Evolutionary conservation across 441 rosid species (phyloP), one percentile per base, ranked within the genome.

Genomic region (Pelargonium fulgidum): DNA sequence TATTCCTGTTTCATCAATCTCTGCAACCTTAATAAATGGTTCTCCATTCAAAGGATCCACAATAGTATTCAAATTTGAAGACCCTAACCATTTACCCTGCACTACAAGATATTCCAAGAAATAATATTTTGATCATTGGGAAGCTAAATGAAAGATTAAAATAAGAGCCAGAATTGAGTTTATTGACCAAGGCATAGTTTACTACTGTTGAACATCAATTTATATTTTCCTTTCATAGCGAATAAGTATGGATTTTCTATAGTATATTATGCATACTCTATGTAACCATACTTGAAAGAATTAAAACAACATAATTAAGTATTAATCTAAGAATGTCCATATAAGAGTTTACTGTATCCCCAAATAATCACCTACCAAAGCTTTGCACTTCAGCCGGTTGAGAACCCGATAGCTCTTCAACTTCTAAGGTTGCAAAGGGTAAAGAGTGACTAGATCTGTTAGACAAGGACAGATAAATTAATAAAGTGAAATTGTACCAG

Each of bases 21-120:
- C 96, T 70, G 96, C 90, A 76, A 90, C 77, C 72, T 85, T 87
- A 68, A 94, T 90, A 81, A 94, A 94, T 0, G 93, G 84, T 70
- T 94, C 99, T 73, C 98, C 98, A 84, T 92, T 94, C 68, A 94
- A 72, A 77, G 99, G 99, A 85, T 94, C 97, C 69, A 92, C 45
- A 65, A 94, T 76, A 0, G 86, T 84, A 68, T 78, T 86, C 83
- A 86, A 81, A 44, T 73, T 84, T 2, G 91, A 74, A 9, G 98
- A 87, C 39, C 86, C 89, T 12, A 70, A 85, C 97, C 97, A 92
- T 77, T 86, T 90, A 10, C 99, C 99, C 83, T 85, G 93, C 84
- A 94, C 98, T 94, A 65, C 16, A 70, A 66, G 22, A 74, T 68
- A 67, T 22, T 58, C 8, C 14, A 56, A 17, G 62, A 70, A 62